phyloP scores from a whole-genome alignment of 768 basidiomycete species.

The Tylopilus rubrobrunneus region DNA sequence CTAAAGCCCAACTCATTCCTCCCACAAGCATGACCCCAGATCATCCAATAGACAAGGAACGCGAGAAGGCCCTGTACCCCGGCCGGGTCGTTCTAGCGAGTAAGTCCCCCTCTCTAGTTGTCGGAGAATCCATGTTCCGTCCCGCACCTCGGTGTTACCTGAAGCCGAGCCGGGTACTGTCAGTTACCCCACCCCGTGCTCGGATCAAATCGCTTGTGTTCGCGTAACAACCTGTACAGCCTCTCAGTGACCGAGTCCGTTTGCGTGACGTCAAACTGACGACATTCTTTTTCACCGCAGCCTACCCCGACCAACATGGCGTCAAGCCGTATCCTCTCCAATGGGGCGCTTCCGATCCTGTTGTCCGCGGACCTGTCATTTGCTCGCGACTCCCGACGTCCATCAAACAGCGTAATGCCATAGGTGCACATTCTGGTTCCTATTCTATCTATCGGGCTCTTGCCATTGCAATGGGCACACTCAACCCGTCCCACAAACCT shows the following conservation, averaged over 20 bases:
- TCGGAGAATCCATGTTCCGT: neutral
- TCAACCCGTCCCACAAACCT: constrained; percentile 75
- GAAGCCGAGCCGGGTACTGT: neutral
- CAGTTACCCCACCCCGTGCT: too few relatives aligned
- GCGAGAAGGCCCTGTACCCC: constrained; percentile 76
- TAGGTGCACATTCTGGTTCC: constrained; percentile 90
- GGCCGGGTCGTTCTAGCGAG: constrained; percentile 81
- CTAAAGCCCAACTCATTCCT: constrained; percentile 27
- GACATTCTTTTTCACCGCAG: constrained; percentile 23
- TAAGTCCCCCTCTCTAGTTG: constrained; percentile 32
- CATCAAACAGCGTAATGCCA: constrained; percentile 88
- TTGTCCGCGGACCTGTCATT: constrained; percentile 78
- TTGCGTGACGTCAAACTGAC: constrained; percentile 11
- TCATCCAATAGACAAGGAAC: constrained; percentile 49
- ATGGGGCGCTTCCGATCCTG: constrained; percentile 74
- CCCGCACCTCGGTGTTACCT: neutral
- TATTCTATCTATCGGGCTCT: constrained; percentile 95
- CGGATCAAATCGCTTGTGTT: constrained; percentile 8
- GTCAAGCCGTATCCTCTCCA: constrained; percentile 73
- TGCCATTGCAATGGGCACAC: constrained; percentile 84
- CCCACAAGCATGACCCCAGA: constrained; percentile 17
- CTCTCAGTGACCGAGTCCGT: constrained; percentile 1
- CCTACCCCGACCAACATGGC: constrained; percentile 92
- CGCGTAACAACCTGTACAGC: constrained; percentile 7
- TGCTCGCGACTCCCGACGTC: constrained; percentile 80